These are phyloP conservation scores for Carallia brachiata DNA, from an alignment of 345 rosid species.

Conservation along the genomic window DNA sequence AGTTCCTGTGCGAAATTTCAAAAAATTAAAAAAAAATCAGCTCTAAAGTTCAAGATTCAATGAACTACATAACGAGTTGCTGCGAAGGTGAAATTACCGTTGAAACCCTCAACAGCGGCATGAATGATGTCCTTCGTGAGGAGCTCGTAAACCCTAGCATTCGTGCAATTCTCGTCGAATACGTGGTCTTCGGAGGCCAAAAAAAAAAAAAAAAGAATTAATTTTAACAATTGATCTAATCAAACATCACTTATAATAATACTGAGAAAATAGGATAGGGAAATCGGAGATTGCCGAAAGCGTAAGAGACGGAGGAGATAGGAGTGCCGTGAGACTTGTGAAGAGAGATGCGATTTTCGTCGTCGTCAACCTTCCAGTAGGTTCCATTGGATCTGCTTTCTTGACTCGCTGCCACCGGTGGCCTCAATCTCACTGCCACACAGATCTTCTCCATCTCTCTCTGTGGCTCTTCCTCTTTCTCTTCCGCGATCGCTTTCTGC, in stretches of 20 bases:
- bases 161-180: constrained; percentile 67
- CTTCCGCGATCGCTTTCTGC: neutral
- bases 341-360: constrained; percentile 76
- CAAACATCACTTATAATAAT: neutral
- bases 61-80: neutral
- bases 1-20: constrained; percentile 46
- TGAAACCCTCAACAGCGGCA: constrained; percentile 83
- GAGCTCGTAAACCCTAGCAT: constrained; percentile 63
- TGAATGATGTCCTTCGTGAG: constrained; percentile 75
- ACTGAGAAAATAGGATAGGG: neutral
- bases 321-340: constrained; percentile 66
- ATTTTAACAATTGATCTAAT: neutral
- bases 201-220: neutral
- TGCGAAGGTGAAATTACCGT: constrained; percentile 39
- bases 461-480: neutral
- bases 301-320: constrained; percentile 55
- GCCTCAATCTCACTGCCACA: constrained; percentile 85
- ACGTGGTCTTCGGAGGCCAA: constrained; percentile 55
- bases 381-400: constrained; percentile 29
- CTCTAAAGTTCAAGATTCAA: neutral
- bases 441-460: constrained; percentile 80
- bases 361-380: constrained; percentile 50
- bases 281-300: constrained; percentile 53
- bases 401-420: constrained; percentile 33
- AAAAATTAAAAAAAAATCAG: neutral